Evolutionary conservation across 305 asterid species (phyloP), one percentile per base, ranked within the genome.

Genomic region (Striga hermonthica): DNA sequence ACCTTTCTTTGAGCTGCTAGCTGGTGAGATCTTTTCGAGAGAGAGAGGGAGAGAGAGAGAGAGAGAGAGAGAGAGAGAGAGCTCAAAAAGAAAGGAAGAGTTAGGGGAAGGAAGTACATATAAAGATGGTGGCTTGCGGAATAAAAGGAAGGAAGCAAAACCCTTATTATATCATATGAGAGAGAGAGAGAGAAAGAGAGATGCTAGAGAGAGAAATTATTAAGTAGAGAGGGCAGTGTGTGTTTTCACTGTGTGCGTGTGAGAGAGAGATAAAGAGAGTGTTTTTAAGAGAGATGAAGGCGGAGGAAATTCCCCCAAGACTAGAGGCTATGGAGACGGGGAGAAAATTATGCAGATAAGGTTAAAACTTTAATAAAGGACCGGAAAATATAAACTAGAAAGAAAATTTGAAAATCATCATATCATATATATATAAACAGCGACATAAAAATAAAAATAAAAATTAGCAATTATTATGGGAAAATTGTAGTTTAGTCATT

Each of bases 291-390:
- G 76, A 74, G 77, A 60, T 62, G 79, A 43, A 72, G 74, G 64
- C 75, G 82, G 74, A 72, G 82, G 81, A 79, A 82, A 76, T 73
- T 54, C 95, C 80, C 95, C 95, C 95, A 84, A 71, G 72, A 77
- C 55, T 87, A 87, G 82, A 82, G 95, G 82, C 95, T 80, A 65
- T 81, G 91, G 89, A 71, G 76, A 81, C 83, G 95, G 87, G 87
- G 87, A 84, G 81, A 82, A 86, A 81, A 72, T n/a, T n/a, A n/a
- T n/a, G 39, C 56, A 47, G 38, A 74, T 63, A 53, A 37, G 41
- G 60, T 31, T 37, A 54, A 57, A 54, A 36, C 31, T 22, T 22
- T 1, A 22, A 0, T 40, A 57, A 48, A 4, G 7, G 8, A 53
- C n/a, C n/a, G n/a, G n/a, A 53, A 1, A 6, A 16, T 0, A 8